These are phyloP conservation scores for Noccaea caerulescens DNA, from an alignment of 345 rosid species.

Conservation along the genomic window DNA sequence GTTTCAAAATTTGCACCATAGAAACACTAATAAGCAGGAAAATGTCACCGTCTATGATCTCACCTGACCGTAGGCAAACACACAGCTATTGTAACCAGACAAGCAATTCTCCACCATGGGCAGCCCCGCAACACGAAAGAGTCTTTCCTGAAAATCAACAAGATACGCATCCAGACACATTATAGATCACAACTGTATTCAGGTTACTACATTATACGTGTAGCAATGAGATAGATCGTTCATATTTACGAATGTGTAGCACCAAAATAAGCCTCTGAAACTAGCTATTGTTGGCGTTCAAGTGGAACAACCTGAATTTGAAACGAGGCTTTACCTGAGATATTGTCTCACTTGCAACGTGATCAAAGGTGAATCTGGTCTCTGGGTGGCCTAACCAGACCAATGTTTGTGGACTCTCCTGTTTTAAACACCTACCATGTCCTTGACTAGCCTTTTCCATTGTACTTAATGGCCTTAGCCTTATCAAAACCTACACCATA, in stretches of 20 bases:
- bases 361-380: slow-evolving; percentile 92
- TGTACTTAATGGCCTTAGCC: slow-evolving; percentile 72
- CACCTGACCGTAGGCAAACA: slow-evolving; percentile 99
- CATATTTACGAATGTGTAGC: background rate
- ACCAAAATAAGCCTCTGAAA: slow-evolving; percentile 23
- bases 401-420: slow-evolving; percentile 75
- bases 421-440: slow-evolving; percentile 68
- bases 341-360: slow-evolving; percentile 76
- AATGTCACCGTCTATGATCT: slow-evolving; percentile 18
- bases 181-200: slow-evolving; percentile 19
- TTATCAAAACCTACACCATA: slow-evolving; percentile 70
- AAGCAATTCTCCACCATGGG: slow-evolving; percentile 98
- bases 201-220: slow-evolving; percentile 3
- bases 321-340: slow-evolving; percentile 62
- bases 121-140: slow-evolving; percentile 75
- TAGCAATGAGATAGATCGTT: background rate
- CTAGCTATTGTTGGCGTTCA: background rate
- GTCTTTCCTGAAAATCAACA: slow-evolving; percentile 59
- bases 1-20: slow-evolving; percentile 20
- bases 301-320: slow-evolving; percentile 7
- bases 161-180: slow-evolving; percentile 25
- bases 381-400: slow-evolving; percentile 90
- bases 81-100: slow-evolving; percentile 92
- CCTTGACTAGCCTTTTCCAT: slow-evolving; percentile 75
- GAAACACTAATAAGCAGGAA: slow-evolving; percentile 27